A percentile compares a stretch with the other conserved stretches of the same genome.
Evolutionary conservation across 2,329 filamentous ascomycete species (phyloP).

Genomic region (Ceratocystis colombiana): DNA sequence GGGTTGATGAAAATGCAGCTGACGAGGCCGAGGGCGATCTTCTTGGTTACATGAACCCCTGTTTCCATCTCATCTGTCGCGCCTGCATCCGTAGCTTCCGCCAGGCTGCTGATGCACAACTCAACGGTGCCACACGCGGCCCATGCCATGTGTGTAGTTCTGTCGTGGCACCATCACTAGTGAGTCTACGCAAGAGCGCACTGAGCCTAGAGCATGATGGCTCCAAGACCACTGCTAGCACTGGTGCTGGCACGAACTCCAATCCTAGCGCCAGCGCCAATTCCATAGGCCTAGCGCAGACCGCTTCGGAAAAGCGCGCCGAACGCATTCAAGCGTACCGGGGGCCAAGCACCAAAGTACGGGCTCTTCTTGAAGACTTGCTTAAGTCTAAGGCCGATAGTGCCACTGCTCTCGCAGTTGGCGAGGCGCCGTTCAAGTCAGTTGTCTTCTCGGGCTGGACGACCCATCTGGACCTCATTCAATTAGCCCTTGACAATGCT

Average conservation of each 20-base stretch:
- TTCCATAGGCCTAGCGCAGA: neutral
- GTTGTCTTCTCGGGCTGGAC: slow-evolving; percentile 98
- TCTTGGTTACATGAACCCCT: slow-evolving; percentile 72
- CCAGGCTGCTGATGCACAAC: slow-evolving; percentile 39
- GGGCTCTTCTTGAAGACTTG: slow-evolving; percentile 67
- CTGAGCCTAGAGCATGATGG: slow-evolving; percentile 49
- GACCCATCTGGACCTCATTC: slow-evolving; percentile 82
- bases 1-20: slow-evolving; percentile 44
- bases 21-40: slow-evolving; percentile 53
- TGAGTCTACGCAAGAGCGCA: slow-evolving; percentile 56
- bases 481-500: slow-evolving; percentile 61
- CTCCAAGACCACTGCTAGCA: slow-evolving; percentile 34
- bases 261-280: slow-evolving; percentile 22
- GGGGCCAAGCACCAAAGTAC: slow-evolving; percentile 87
- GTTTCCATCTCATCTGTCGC: slow-evolving; percentile 75
- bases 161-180: slow-evolving; percentile 51
- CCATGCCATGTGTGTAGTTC: slow-evolving; percentile 60
- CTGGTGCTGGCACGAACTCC: slow-evolving; percentile 15
- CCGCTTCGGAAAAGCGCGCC: slow-evolving; percentile 27
- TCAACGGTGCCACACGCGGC: slow-evolving; percentile 35
- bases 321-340: slow-evolving; percentile 50
- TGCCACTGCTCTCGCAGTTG: slow-evolving; percentile 40
- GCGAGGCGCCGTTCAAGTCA: slow-evolving; percentile 72
- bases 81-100: slow-evolving; percentile 57
- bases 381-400: slow-evolving; percentile 54